Base-by-base conservation (phyloP, 106 monocot genomes). In the Alisma plantagoaquatica region DNA sequence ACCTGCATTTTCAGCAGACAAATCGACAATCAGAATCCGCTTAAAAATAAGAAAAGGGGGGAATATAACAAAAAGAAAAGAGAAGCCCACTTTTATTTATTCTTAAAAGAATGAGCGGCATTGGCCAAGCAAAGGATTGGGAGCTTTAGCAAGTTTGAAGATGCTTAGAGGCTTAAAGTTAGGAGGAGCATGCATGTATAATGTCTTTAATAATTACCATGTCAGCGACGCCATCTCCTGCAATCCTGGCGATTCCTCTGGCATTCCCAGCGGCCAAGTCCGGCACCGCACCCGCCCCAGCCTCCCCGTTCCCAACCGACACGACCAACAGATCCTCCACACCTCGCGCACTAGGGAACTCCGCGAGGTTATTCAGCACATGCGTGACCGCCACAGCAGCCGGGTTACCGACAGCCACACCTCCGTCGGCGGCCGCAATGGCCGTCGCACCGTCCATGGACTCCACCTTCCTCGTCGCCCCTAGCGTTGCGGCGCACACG, bases 401-500 rank as follows among this genome's bases (percentile, higher is more conserved):
- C 24, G 49, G 49, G 23, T 50, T 50, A 5, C 49, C 49, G 24
- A 26, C 61, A 63, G 47, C 16, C 2, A n/a, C 10, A 31, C 41
- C 22, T 27, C 51, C 29, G 22, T 31, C 24, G 44, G 47, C 51
- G 10, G 72, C 68, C 18, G 24, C 47, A 18, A 23, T 26, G 4
- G 49, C 49, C 49, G 49, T 50, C 49, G 24, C 15, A 7, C 49
- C 49, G 49, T 50, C 49, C 49, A 50, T 26, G 4, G 49, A 50
- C 17, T 26, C 11, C 17, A 25, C 9, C 49, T 50, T 26, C n/a
- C n/a, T n/a, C 7, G 23, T 1, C 12, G 71, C 20, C 54, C 61
- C 47, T 63, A 11, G 64, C 10, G 75, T 62, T 7, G 84, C 79
- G 14, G 60, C 70, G 58, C 79, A 79, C 9, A 84, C 62, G 17